phyloP scores from a whole-genome alignment of 2,329 filamentous ascomycete species.

The Talaromyces amestolkiae region DNA sequence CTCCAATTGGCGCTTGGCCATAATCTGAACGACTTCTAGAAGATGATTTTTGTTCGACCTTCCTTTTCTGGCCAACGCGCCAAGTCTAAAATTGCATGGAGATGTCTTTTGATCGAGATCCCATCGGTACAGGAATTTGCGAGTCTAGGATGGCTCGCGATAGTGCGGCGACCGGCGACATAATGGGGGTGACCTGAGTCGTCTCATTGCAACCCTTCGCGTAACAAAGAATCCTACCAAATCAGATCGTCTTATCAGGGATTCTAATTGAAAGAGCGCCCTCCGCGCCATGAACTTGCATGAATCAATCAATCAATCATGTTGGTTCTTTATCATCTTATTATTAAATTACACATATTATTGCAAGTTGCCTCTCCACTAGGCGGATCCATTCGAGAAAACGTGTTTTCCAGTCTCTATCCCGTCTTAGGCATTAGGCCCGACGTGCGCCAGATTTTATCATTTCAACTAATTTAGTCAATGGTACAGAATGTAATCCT shows the following conservation, averaged over 20 bases:
- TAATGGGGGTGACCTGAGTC: background rate
- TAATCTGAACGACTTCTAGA: background rate
- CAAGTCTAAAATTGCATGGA: background rate
- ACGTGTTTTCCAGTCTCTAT: background rate
- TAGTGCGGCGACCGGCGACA: background rate
- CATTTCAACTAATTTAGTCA: background rate
- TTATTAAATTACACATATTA: background rate
- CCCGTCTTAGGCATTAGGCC: background rate
- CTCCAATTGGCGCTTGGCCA: background rate
- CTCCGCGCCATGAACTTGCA: background rate
- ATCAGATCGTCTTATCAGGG: background rate
- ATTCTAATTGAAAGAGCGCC: background rate
- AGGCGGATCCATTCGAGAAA: background rate
- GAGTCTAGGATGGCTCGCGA: background rate
- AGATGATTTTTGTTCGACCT: background rate
- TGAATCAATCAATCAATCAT: background rate
- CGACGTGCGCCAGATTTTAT: background rate
- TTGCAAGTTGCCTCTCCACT: constrained; percentile 1
- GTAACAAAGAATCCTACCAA: constrained; percentile 1
- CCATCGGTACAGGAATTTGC: background rate
- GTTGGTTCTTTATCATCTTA: background rate
- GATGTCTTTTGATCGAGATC: background rate
- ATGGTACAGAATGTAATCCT: background rate
- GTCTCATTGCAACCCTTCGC: constrained; percentile 1
- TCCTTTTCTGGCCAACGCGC: background rate